These are phyloP conservation scores for Cladophialophora psammophila DNA, from an alignment of 2,329 filamentous ascomycete genomes.

Conservation along the genomic window DNA sequence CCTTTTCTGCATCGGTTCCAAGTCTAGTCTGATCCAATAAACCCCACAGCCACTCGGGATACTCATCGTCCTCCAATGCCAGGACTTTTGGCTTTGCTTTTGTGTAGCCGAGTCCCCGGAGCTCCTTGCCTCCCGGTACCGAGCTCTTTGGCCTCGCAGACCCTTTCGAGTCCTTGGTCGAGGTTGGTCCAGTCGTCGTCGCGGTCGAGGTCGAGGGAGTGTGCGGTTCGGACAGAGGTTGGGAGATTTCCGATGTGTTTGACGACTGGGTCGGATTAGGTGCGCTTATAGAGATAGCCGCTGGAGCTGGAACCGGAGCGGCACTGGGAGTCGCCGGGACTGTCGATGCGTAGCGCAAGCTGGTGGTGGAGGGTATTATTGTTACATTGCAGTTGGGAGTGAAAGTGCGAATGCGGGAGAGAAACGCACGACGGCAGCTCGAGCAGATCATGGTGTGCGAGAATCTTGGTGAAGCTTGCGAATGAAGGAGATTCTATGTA, in stretches of 20 bases:
- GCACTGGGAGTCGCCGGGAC: slow-evolving; percentile 34
- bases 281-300: slow-evolving; percentile 28
- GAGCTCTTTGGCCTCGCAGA: slow-evolving; percentile 47
- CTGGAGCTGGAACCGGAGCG: slow-evolving; percentile 32
- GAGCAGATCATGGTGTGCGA: slow-evolving; percentile 38
- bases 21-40: slow-evolving; percentile 50
- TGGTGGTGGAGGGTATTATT: slow-evolving; percentile 4
- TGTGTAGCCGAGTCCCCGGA: slow-evolving; percentile 55
- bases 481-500: not conserved
- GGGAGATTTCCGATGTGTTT: slow-evolving; percentile 50
- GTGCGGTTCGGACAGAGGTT: slow-evolving; percentile 48
- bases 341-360: slow-evolving; percentile 29
- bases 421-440: slow-evolving; percentile 34
- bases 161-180: slow-evolving; percentile 43
- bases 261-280: slow-evolving; percentile 43
- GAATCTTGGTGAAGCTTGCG: not conserved
- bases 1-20: slow-evolving; percentile 45
- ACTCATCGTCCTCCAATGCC: slow-evolving; percentile 56
- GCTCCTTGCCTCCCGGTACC: slow-evolving; percentile 49
- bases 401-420: slow-evolving; percentile 28
- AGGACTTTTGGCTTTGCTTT: slow-evolving; percentile 56
- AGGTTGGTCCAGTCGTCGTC: slow-evolving; percentile 31
- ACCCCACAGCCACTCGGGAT: slow-evolving; percentile 58
- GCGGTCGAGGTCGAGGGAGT: slow-evolving; percentile 33
- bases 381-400: slow-evolving; percentile 8